A percentile compares a stretch with the other conserved stretches of the same genome.
phyloP scores from a whole-genome alignment of 169 alveolate genomes.

The Plasmodium sp. region DNA sequence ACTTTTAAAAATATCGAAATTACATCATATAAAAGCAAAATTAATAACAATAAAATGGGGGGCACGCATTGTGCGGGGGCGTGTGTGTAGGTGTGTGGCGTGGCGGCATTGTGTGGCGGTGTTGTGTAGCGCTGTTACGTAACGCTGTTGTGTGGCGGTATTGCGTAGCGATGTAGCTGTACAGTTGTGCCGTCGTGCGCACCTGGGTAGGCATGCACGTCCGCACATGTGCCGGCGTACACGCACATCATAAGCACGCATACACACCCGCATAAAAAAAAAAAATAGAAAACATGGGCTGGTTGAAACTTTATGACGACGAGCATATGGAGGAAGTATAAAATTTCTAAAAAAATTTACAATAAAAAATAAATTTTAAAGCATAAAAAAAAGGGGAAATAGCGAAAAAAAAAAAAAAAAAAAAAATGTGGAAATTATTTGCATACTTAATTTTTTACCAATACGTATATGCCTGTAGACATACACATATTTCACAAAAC shows the following conservation, averaged over 20 bases:
- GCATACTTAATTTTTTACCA: neutral
- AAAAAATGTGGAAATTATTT: neutral
- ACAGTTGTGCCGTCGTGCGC: neutral
- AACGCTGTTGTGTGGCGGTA: neutral
- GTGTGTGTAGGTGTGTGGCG: neutral
- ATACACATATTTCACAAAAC: neutral
- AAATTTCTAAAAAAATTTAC: conserved; percentile 43
- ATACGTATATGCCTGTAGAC: neutral
- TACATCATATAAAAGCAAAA: conserved; percentile 53
- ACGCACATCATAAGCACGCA: neutral
- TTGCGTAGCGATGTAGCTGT: neutral
- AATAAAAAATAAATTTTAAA: conserved; percentile 49
- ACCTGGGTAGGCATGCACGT: neutral
- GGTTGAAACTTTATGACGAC: neutral
- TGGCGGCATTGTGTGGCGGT: neutral
- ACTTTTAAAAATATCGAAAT: conserved; percentile 33
- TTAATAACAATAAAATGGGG: conserved; percentile 55
- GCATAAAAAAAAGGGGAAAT: neutral
- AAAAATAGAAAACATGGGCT: conserved; percentile 9
- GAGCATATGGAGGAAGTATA: conserved; percentile 4
- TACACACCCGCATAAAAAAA: neutral
- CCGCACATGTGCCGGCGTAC: neutral
- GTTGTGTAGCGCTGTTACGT: neutral
- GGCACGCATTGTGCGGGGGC: neutral
- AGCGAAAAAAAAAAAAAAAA: neutral